A percentile compares a stretch with the other conserved stretches of the same genome.
Evolutionary conservation across 768 basidiomycete genomes (phyloP).

Genomic region (Crepidotus variabilis): DNA sequence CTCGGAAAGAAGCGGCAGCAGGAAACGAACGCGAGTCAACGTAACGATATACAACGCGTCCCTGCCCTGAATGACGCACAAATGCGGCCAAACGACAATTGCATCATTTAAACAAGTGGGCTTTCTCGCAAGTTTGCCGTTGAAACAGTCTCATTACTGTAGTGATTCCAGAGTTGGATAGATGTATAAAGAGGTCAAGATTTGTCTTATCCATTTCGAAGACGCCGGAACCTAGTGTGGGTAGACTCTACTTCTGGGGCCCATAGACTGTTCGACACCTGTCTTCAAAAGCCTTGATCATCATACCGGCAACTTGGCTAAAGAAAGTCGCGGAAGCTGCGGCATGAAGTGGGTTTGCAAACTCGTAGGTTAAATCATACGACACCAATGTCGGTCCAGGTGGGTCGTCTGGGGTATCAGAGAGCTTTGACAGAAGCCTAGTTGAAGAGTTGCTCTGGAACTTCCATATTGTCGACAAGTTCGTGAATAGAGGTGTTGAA

Average conservation of each 20-base stretch:
- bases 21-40: too few relatives aligned
- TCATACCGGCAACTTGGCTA: slow-evolving; percentile 79
- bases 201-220: not conserved
- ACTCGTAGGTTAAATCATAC: slow-evolving; percentile 81
- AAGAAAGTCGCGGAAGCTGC: slow-evolving; percentile 83
- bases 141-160: too few relatives aligned
- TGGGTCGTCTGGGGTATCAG: slow-evolving; percentile 12
- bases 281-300: slow-evolving; percentile 91
- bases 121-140: too few relatives aligned
- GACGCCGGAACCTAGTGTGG: not conserved
- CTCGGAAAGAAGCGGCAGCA: not conserved
- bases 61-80: too few relatives aligned
- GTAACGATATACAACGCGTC: too few relatives aligned
- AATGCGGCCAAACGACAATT: too few relatives aligned
- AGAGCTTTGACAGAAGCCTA: not conserved
- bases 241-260: slow-evolving; percentile 18
- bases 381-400: slow-evolving; percentile 72
- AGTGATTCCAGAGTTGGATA: too few relatives aligned
- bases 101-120: too few relatives aligned
- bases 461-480: slow-evolving; percentile 22
- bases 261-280: slow-evolving; percentile 77
- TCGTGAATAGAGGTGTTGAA: slow-evolving; percentile 19
- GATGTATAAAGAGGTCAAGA: too few relatives aligned
- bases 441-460: slow-evolving; percentile 11
- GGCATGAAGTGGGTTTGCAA: slow-evolving; percentile 83